Base-by-base conservation (phyloP, 305 asterid genomes). In the Striga hermonthica region DNA sequence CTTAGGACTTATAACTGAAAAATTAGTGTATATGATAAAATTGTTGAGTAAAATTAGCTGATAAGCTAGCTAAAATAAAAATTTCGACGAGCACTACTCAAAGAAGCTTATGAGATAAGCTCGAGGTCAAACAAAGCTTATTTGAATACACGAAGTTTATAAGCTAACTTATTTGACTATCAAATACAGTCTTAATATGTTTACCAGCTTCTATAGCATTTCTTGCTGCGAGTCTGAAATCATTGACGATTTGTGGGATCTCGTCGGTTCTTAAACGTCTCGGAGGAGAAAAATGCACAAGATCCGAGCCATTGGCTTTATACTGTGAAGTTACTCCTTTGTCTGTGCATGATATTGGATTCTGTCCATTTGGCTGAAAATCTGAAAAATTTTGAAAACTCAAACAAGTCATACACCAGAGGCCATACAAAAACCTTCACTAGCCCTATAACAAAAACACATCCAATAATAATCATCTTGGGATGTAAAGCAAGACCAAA, bases 151-250 rank as follows among this genome's bases (percentile, higher is more conserved):
- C n/a, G n/a, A n/a, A n/a, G n/a, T n/a, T n/a, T n/a, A n/a, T 22
- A 22, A 22, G 31, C 31, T 22, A 22, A 2, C 31, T 22, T 22
- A 22, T 22, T 2, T 22, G 31, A 2, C 31, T 22, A 22, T 2
- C 31, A 22, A 22, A 22, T 22, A 22, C 2, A 22, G 31, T 2
- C 31, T 22, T 22, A 22, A 22, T 22, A 22, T 22, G 31, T 22
- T 22, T 68, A 87, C 93, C 95, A 50, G 95, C 93, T 71, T 83
- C 87, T 8, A 82, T 74, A 44, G 90, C 95, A 62, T 88, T 88
- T 38, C 85, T 76, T 44, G 93, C 93, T 65, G 94, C 91, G 45
- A 82, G 48, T 73, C 79, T 83, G 73, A 88, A 88, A 66, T 88
- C 82, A 57, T 83, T 57, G 53, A 88, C 85, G 39, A 85, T 76